phyloP scores from a whole-genome alignment of 2,329 filamentous ascomycete species.

The Arthrobotrys sphaeroides region DNA sequence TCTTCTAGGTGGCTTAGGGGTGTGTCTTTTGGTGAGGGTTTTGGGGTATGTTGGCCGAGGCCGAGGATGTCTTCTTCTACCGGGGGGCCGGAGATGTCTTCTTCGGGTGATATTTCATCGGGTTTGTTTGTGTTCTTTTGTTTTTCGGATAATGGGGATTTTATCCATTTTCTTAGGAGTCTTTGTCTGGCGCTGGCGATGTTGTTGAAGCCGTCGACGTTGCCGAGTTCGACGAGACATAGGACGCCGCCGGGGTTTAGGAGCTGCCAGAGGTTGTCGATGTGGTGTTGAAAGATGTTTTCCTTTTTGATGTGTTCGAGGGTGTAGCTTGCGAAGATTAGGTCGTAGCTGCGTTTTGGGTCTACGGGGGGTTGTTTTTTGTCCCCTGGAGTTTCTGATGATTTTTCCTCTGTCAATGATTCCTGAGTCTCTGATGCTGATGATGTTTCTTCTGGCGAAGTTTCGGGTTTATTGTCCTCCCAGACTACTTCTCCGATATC shows the following conservation, averaged over 20 bases:
- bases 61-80: constrained; percentile 59
- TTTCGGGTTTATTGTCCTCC: constrained; percentile 57
- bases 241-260: constrained; percentile 86
- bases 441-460: neutral
- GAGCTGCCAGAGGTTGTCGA: constrained; percentile 90
- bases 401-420: too few species aligned
- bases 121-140: constrained; percentile 55
- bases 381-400: neutral
- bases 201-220: constrained; percentile 90
- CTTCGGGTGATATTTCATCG: constrained; percentile 56
- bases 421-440: neutral
- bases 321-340: constrained; percentile 78
- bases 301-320: constrained; percentile 39
- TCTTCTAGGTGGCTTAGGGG: constrained; percentile 58
- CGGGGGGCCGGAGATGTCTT: constrained; percentile 51
- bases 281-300: constrained; percentile 79
- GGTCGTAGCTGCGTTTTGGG: constrained; percentile 80
- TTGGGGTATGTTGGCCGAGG: constrained; percentile 55
- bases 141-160: constrained; percentile 65
- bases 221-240: constrained; percentile 87
- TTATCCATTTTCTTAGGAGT: constrained; percentile 78
- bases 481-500: constrained; percentile 52
- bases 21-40: constrained; percentile 64
- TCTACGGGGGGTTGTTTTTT: constrained; percentile 68
- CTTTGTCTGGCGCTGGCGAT: constrained; percentile 84